Evolutionary conservation across 163 green algal genomes (phyloP).

Genomic region (Volvox carteri): DNA sequence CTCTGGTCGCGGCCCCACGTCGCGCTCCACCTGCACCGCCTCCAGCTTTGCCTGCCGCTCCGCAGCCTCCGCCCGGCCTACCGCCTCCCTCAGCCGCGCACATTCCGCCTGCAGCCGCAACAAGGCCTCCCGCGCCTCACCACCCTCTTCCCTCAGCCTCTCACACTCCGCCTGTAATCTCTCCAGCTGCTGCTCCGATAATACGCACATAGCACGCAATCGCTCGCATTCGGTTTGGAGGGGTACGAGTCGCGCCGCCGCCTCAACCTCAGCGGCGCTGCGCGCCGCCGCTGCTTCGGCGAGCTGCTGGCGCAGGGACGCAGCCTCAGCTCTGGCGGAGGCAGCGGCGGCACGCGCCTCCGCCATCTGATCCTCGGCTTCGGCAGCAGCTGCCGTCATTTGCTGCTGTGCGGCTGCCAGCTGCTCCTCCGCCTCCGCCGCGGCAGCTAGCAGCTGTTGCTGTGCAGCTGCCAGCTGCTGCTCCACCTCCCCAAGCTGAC

Average conservation of each 20-base stretch:
- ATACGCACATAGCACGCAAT: constrained; percentile 1
- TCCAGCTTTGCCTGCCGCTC: constrained; percentile 24
- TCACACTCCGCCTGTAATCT: constrained; percentile 27
- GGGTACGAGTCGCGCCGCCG: neutral
- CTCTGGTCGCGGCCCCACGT: neutral
- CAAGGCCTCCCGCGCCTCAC: neutral
- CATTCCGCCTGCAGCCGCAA: neutral
- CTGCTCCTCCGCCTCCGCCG: neutral
- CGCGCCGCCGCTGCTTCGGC: constrained; percentile 27
- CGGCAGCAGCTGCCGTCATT: neutral
- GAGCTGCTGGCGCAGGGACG: neutral
- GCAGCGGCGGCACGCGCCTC: neutral
- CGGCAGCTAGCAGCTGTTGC: neutral
- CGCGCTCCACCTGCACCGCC: constrained; percentile 16
- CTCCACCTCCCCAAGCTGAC: too few species aligned
- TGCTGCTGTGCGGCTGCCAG: neutral
- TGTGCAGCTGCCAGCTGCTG: too few species aligned
- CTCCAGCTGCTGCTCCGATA: constrained; percentile 34
- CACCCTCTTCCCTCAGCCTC: neutral
- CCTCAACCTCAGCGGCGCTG: neutral
- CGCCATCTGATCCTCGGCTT: neutral
- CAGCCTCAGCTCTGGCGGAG: neutral
- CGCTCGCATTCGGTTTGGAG: constrained; percentile 38
- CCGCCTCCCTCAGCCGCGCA: neutral
- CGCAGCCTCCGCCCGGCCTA: neutral